These are phyloP conservation scores for Saturnispora bothae DNA, from an alignment of 805 yeast genomes.

Conservation along the genomic window DNA sequence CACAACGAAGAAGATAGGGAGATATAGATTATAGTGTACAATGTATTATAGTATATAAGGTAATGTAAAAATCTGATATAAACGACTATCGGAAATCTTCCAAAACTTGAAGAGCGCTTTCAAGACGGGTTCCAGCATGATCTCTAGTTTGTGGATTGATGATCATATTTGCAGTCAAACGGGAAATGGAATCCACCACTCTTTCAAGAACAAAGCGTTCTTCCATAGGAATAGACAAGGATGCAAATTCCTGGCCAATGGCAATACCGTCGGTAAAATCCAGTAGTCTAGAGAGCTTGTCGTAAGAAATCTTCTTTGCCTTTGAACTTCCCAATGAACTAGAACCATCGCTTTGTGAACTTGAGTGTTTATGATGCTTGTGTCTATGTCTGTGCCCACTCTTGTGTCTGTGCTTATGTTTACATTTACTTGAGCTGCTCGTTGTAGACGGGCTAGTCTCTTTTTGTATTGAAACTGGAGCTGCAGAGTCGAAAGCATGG, in stretches of 20 bases:
- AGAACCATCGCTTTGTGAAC: not conserved
- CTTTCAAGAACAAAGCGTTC: slow-evolving; percentile 77
- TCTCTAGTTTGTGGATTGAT: slow-evolving; percentile 70
- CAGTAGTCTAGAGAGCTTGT: slow-evolving; percentile 39
- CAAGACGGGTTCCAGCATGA: slow-evolving; percentile 70
- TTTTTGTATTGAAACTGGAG: not conserved
- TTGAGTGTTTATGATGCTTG: slow-evolving; percentile 3
- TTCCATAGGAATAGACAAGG: slow-evolving; percentile 59
- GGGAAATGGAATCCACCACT: slow-evolving; percentile 73
- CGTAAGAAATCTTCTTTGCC: slow-evolving; percentile 28
- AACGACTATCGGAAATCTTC: slow-evolving; percentile 63
- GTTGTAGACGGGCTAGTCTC: not conserved
- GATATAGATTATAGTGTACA: not conserved
- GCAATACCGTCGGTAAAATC: slow-evolving; percentile 53
- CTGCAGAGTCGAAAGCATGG: not conserved
- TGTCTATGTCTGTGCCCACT: slow-evolving; percentile 1
- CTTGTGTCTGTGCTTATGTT: not conserved
- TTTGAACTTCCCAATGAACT: slow-evolving; percentile 7
- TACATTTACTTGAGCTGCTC: not conserved
- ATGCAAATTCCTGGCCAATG: slow-evolving; percentile 62
- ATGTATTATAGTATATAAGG: not conserved
- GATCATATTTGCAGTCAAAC: slow-evolving; percentile 86
- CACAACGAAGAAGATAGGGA: no score
- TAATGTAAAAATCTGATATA: not conserved
- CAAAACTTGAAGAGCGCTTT: slow-evolving; percentile 71